These are phyloP conservation scores for Talaromyces sp. DNA, from an alignment of 2,329 filamentous ascomycete genomes.

Conservation along the genomic window DNA sequence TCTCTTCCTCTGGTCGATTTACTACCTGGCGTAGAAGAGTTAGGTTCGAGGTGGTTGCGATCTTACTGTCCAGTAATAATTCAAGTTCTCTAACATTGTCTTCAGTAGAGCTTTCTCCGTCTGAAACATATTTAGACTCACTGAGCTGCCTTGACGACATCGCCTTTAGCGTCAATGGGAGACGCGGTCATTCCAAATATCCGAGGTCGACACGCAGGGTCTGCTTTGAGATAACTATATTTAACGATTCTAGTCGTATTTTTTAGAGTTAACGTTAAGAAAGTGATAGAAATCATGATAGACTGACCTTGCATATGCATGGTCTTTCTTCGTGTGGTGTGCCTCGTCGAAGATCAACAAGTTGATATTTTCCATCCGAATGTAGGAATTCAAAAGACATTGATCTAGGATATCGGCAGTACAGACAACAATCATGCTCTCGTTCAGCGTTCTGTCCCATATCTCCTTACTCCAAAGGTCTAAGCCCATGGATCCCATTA, in stretches of 20 bases:
- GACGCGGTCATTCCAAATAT: constrained; percentile 98
- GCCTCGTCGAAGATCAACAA: constrained; percentile 93
- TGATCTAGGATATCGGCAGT: constrained; percentile 82
- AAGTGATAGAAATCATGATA: neutral
- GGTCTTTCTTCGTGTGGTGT: constrained; percentile 91
- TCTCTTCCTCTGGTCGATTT: constrained; percentile 54
- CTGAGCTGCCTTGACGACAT: constrained; percentile 64
- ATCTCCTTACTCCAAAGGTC: constrained; percentile 57
- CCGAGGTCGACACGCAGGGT: constrained; percentile 54
- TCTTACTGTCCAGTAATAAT: constrained; percentile 69
- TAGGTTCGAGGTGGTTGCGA: constrained; percentile 67
- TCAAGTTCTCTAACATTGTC: constrained; percentile 64
- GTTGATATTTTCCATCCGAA: constrained; percentile 77
- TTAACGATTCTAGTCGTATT: constrained; percentile 62
- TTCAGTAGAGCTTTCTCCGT: too few species aligned
- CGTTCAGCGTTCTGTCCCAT: constrained; percentile 53
- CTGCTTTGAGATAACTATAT: constrained; percentile 65
- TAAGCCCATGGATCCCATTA: constrained; percentile 65
- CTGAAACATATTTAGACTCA: constrained; percentile 20
- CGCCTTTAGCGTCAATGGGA: constrained; percentile 75
- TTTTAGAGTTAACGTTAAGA: constrained; percentile 7
- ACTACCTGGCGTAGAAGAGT: constrained; percentile 55
- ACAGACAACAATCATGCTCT: constrained; percentile 83
- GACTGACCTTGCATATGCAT: constrained; percentile 68
- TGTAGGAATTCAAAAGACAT: constrained; percentile 71